Base-by-base conservation (phyloP, 139 green algal species). In the Trebouxia sp. region DNA sequence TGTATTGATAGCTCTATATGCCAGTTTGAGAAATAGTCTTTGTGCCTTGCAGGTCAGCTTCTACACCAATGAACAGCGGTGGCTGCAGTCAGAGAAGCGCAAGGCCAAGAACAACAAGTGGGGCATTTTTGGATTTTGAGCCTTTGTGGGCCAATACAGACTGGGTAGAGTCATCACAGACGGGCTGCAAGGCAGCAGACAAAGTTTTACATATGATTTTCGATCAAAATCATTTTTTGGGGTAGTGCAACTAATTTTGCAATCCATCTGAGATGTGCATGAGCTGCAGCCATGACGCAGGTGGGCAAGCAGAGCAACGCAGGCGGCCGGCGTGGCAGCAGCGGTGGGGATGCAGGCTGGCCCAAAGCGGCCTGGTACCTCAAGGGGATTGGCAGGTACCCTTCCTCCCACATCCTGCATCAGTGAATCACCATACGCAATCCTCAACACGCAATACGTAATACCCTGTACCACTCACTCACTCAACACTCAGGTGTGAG, bases 291-390 rank as follows among this genome's bases (percentile, higher is more conserved):
- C n/a, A n/a, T n/a, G n/a, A n/a, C n/a, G 37, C 62, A 72, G 62
- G 32, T 35, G 1, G 62, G 62, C 32, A 42, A 17, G 62, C 62
- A 72, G 32, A 42, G 62, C 62, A 72, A 35, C 32, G 62, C n/a
- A 1, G 32, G 32, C 32, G 43, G 26, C 32, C 37, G 69, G 69
- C 42, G 69, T 3, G 26, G 69, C 24, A 55, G 43, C 41, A 81
- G 51, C 15, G 3, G 35, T 26, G 37, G 38, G 7, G 48, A 62
- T 22, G 77, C 10, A 43, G 56, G 43, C 37, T 83, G 79, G 79
- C 79, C 79, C 24, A 42, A 48, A 30, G 66, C 79, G 48, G 79
- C 67, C 6, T 83, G 79, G 79, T 72, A 45, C 42, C 35, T 83
- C 0, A 30, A 43, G 20, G 79, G 79, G 9, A 79, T 83, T n/a